Evolutionary conservation across 192 early-diverging fungal species (phyloP), one percentile per base, ranked within the genome.

Genomic region (Pilobolus umbonatus): DNA sequence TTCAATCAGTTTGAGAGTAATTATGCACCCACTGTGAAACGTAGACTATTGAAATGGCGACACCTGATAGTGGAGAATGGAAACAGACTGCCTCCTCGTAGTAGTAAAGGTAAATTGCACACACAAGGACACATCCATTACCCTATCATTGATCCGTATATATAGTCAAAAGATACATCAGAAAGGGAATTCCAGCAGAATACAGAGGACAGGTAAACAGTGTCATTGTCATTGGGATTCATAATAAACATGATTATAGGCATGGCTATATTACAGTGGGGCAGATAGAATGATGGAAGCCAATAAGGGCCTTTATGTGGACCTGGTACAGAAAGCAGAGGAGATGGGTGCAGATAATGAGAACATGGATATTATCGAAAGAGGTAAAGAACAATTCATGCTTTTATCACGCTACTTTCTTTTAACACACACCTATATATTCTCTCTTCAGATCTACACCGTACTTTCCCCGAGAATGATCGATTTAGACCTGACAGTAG

Each of bases 401-500:
- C n/a, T n/a, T 53, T 32, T 51, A 30, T 10, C 5, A 17, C 15
- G 1, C 4, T 38, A 38, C 15, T 38, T 12, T 38, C 15, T 2
- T 38, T 38, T 38, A 38, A 8, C 15, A 4, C 9, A 14, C 31
- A 51, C 29, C 5, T n/a, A 32, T 35, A 53, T 24, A 6, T 47
- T 21, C 26, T 12, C 43, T 36, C 24, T 26, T 24, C 6, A 88
- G 90, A 92, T 68, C 62, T 92, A 11, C 83, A 90, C 57, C 76
- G 90, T 19, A 92, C 90, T 0, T 92, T 90, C 65, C 90, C 90
- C 1, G 85, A 90, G 61, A 92, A 92, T 56, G 73, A 75, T 17
- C 75, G 80, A 54, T 90, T 92, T 64, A 80, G 79, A 63, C 67
- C 77, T 1, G 68, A 72, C n/a, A 61, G 70, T n/a, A 55, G 53